phyloP scores from a whole-genome alignment of 2,329 filamentous ascomycete species.

The Monilinia aucupariae region DNA sequence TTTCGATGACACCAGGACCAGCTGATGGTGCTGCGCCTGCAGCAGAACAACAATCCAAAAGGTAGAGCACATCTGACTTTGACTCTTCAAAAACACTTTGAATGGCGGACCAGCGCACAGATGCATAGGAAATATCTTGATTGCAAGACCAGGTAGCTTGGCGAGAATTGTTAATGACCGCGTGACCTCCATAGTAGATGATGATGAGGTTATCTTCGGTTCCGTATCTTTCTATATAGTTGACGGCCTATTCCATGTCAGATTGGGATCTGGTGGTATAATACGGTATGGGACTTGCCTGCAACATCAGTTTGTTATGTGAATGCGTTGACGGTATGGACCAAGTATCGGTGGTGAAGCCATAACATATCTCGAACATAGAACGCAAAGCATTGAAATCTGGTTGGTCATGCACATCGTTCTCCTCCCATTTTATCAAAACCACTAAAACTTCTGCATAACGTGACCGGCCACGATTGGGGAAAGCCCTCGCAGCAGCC shows the following conservation, averaged over 20 bases:
- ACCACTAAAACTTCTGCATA: conserved; percentile 26
- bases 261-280: not conserved
- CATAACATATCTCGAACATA: conserved; percentile 24
- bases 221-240: conserved; percentile 24
- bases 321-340: conserved; percentile 25
- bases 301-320: conserved; percentile 26
- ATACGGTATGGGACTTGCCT: conserved; percentile 13
- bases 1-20: conserved; percentile 22
- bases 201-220: conserved; percentile 24
- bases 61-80: conserved; percentile 22
- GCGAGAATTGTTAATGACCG: conserved; percentile 22
- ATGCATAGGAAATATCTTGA: conserved; percentile 17
- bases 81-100: conserved; percentile 26
- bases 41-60: conserved; percentile 24
- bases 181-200: conserved; percentile 29
- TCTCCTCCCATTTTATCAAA: conserved; percentile 28
- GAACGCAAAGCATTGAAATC: conserved; percentile 24
- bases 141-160: conserved; percentile 24
- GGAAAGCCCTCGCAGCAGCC: conserved; percentile 27
- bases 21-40: conserved; percentile 20
- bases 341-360: conserved; percentile 27
- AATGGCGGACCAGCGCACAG: conserved; percentile 25
- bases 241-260: conserved; percentile 20
- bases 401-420: conserved; percentile 21
- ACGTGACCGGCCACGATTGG: conserved; percentile 24